Conservation (phyloP, 192 early-diverging fungal species). For the Powellomyces hirtus region DNA sequence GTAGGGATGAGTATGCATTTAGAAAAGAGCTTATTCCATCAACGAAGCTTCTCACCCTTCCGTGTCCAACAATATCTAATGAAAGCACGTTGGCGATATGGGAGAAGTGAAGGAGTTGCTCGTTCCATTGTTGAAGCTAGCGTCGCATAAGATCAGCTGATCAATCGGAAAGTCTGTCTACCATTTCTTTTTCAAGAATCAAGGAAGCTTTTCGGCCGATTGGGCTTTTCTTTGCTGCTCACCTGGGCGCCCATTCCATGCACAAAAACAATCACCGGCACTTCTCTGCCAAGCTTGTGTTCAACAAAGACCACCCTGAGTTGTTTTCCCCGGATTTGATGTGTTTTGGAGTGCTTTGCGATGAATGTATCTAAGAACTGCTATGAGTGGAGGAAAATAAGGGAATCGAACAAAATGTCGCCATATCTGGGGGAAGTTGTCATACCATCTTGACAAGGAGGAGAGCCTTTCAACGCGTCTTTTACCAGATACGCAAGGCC, state of each 20-base stretch:
- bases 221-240: too few relatives aligned
- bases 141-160: neutral
- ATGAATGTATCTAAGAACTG: constrained; percentile 10
- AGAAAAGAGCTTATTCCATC: neutral
- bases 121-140: constrained; percentile 19
- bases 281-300: constrained; percentile 27
- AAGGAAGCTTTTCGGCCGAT: too few relatives aligned
- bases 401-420: neutral
- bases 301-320: constrained; percentile 17
- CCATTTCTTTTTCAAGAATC: too few relatives aligned
- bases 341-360: neutral
- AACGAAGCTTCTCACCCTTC: neutral
- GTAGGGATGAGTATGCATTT: too few relatives aligned
- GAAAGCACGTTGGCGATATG: constrained; percentile 18
- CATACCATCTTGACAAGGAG: neutral
- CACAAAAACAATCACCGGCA: constrained; percentile 25
- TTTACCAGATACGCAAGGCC: neutral
- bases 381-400: too few relatives aligned
- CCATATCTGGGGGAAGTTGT: neutral
- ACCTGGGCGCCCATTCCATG: constrained; percentile 35
- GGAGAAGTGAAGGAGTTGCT: constrained; percentile 23
- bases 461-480: neutral
- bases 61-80: constrained; percentile 28
- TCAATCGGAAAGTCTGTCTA: too few relatives aligned
- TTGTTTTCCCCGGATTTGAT: constrained; percentile 11